These are phyloP conservation scores for Pseudocercospora crystallina DNA, from an alignment of 2,329 filamentous ascomycete species.

Conservation along the genomic window DNA sequence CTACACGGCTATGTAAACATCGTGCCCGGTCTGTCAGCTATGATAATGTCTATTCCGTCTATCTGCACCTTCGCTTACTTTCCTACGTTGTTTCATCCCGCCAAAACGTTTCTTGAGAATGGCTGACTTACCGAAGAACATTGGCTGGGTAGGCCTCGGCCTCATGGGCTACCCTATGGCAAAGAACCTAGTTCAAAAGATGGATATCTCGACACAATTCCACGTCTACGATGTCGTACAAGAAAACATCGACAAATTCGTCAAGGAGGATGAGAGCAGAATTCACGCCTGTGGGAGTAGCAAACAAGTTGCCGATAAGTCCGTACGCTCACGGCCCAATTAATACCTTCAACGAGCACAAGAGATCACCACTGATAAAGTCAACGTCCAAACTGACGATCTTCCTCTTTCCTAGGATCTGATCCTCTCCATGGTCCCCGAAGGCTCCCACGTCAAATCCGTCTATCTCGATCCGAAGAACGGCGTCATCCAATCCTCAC, in stretches of 20 bases:
- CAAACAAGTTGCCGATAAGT: slow-evolving; percentile 52
- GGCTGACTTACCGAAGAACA: slow-evolving; percentile 27
- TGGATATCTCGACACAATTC: slow-evolving; percentile 44
- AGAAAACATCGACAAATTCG: slow-evolving; percentile 45
- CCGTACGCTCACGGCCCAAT: slow-evolving; percentile 38
- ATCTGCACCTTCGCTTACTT: too few species aligned
- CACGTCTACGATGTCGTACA: slow-evolving; percentile 52
- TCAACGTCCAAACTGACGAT: slow-evolving; percentile 3
- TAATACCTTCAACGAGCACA: not conserved
- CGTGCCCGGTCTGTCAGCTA: too few species aligned
- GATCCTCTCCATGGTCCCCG: slow-evolving; percentile 56
- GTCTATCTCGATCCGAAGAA: slow-evolving; percentile 50
- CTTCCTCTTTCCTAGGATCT: slow-evolving; percentile 40
- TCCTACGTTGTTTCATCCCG: not conserved
- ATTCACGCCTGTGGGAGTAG: slow-evolving; percentile 44
- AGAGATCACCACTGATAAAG: not conserved
- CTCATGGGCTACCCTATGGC: slow-evolving; percentile 58
- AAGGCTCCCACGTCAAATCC: slow-evolving; percentile 51
- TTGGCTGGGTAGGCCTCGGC: slow-evolving; percentile 57
- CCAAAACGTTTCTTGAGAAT: slow-evolving; percentile 12
- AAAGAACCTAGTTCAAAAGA: slow-evolving; percentile 50
- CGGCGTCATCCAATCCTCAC: slow-evolving; percentile 44
- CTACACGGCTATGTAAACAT: too few species aligned
- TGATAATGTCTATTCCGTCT: too few species aligned
- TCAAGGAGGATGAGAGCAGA: slow-evolving; percentile 39